phyloP scores from a whole-genome alignment of 2,329 filamentous ascomycete genomes.

The Fusarium sp. region DNA sequence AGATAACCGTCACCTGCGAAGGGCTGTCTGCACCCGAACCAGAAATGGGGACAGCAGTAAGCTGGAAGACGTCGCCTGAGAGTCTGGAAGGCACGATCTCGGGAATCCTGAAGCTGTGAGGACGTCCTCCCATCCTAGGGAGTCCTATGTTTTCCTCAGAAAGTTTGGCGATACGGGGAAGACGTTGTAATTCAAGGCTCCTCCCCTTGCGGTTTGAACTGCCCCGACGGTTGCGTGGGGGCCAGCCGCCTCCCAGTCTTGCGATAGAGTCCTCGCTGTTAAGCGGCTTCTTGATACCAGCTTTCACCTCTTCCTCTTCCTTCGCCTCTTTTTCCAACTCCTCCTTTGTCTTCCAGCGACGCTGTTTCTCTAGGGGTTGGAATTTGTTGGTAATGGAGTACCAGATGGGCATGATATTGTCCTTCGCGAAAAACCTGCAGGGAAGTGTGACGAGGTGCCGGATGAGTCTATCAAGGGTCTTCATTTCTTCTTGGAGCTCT shows the following conservation, averaged over 20 bases:
- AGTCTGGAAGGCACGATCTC: background rate
- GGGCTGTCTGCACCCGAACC: background rate
- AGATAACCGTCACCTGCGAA: background rate
- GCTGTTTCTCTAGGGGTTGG: slow-evolving; percentile 18
- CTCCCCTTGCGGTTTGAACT: background rate
- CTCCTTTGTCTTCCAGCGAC: background rate
- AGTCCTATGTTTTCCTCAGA: background rate
- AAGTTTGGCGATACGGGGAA: background rate
- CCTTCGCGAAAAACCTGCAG: slow-evolving; percentile 1
- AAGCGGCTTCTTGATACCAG: background rate
- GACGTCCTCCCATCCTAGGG: background rate
- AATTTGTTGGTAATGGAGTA: slow-evolving; percentile 28
- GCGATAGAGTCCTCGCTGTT: slow-evolving; percentile 6
- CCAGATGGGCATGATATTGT: slow-evolving; percentile 7
- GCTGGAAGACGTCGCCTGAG: background rate
- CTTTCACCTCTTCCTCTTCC: background rate
- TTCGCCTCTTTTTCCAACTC: background rate
- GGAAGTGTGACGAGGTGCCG: slow-evolving; percentile 1
- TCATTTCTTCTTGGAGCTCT: slow-evolving; percentile 20
- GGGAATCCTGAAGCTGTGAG: slow-evolving; percentile 5
- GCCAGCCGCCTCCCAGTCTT: slow-evolving; percentile 7
- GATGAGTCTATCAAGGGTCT: background rate
- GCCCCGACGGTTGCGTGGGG: background rate
- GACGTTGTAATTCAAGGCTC: background rate
- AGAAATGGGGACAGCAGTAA: background rate